phyloP scores from a whole-genome alignment of 1,284 basidiomycete genomes.

The Schizophyllum amplum region DNA sequence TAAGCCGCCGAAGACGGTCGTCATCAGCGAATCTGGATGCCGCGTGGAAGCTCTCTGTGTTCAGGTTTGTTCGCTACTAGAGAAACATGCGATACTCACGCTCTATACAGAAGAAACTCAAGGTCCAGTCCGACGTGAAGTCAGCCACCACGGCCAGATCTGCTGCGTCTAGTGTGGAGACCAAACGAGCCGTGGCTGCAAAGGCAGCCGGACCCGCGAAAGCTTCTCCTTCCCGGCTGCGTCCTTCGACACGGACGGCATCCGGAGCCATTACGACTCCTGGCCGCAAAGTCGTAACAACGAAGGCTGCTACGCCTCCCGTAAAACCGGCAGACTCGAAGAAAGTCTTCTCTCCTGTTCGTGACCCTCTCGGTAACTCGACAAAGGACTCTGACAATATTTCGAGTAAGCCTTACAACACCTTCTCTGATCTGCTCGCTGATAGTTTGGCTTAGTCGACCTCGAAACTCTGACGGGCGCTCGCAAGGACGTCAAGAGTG shows the following conservation, averaged over 20 bases:
- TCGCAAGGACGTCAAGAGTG: background rate
- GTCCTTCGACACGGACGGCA: constrained; percentile 6
- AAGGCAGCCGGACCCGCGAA: background rate
- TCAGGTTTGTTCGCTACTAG: constrained; percentile 34
- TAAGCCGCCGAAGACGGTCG: constrained; percentile 45
- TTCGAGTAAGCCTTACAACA: constrained; percentile 17
- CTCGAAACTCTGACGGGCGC: constrained; percentile 1
- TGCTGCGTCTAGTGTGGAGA: background rate
- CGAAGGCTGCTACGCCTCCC: constrained; percentile 1
- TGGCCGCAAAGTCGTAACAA: constrained; percentile 3
- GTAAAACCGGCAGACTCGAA: constrained; percentile 1
- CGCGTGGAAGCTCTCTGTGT: constrained; percentile 45
- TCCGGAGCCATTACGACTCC: constrained; percentile 4
- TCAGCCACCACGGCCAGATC: constrained; percentile 1
- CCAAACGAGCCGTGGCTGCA: background rate
- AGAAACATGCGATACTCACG: background rate
- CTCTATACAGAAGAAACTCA: constrained; percentile 26
- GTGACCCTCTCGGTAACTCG: constrained; percentile 33
- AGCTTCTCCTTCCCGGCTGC: background rate
- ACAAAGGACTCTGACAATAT: constrained; percentile 21
- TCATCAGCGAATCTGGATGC: constrained; percentile 37
- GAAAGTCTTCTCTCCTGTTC: constrained; percentile 28
- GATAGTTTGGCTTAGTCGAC: background rate
- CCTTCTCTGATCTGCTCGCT: background rate
- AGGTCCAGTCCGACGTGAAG: constrained; percentile 11